Evolutionary conservation across 164 flowering plant genomes (phyloP), one percentile per base, ranked within the genome.

Genomic region (Chimonanthus salicifolius): DNA sequence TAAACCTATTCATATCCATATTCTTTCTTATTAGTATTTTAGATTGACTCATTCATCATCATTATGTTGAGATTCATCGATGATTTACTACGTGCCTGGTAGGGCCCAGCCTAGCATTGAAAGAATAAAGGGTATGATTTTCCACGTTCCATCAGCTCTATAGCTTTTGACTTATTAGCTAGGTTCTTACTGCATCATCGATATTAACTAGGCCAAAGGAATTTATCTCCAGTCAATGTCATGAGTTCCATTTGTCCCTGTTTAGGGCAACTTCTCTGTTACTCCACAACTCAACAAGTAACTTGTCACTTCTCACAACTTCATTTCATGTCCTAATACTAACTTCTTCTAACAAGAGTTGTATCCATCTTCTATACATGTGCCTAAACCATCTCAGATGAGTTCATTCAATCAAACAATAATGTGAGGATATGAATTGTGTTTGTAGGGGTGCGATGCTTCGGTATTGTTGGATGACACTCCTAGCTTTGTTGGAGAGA

Each of bases 11-110:
- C 33, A 33, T 33, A 33, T 33, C 33, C 33, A 33, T 33, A 0
- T 79, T 89, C 65, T 90, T 92, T 47, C 90, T 94, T 4, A 90
- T 90, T 13, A 91, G 89, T 76, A 90, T 92, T 81, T 96, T 90
- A 49, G 98, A 92, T 46, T 92, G 97, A 83, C 86, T 92, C 69
- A 94, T 92, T 47, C 85, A 92, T 78, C 92, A 83, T 72, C 72
- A 88, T 78, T 15, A 1, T 33, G 33, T 33, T 33, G 33, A 33
- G 33, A 33, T 4, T 5, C 65, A 58, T 58, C 16, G 15, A 62
- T 16, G 33, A 62, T 3, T 62, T n/a, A 33, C n/a, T 62, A 1
- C 20, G 7, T 16, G 7, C 7, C 20, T 33, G 4, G 2, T 50
- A 11, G 58, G 9, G 11, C 58, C 58, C 58, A 6, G 1, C 7